Percentiles rank a stretch among this genome's conserved stretches.
These are phyloP conservation scores for Lizonia empirigonia DNA, from an alignment of 2,329 filamentous ascomycete genomes.

Conservation along the genomic window DNA sequence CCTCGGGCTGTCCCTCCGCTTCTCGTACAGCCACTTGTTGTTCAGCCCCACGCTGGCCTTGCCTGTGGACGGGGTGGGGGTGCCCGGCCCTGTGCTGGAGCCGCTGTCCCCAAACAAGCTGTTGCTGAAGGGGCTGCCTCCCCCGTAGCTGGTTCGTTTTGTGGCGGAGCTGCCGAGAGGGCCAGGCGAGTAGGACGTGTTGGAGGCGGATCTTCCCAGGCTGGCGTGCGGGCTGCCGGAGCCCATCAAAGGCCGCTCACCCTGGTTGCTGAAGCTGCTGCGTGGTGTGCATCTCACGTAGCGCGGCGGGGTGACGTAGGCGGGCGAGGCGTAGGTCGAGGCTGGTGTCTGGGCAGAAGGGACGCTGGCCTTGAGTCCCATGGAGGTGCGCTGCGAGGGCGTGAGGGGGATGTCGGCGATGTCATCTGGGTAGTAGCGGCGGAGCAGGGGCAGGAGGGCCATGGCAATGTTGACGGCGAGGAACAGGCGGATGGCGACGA, in stretches of 20 bases:
- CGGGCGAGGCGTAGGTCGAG: slow-evolving; percentile 54
- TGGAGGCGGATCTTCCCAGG: slow-evolving; percentile 33
- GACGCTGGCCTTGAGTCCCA: slow-evolving; percentile 75
- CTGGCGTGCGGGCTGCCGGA: slow-evolving; percentile 58
- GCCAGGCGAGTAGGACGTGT: slow-evolving; percentile 58
- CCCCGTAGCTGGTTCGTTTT: slow-evolving; percentile 68
- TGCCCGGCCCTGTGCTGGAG: slow-evolving; percentile 57
- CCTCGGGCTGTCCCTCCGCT: slow-evolving; percentile 62
- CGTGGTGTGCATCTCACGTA: slow-evolving; percentile 78
- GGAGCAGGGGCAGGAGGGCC: slow-evolving; percentile 74
- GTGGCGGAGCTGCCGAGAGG: slow-evolving; percentile 58
- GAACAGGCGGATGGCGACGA: slow-evolving; percentile 61
- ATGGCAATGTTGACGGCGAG: slow-evolving; percentile 67
- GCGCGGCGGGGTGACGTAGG: slow-evolving; percentile 83
- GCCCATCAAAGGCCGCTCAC: slow-evolving; percentile 54
- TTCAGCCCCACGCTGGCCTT: slow-evolving; percentile 78
- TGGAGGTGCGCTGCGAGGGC: slow-evolving; percentile 80
- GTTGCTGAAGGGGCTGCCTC: slow-evolving; percentile 48
- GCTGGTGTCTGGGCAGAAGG: slow-evolving; percentile 65
- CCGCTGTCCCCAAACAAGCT: slow-evolving; percentile 47
- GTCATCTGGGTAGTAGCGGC: slow-evolving; percentile 66
- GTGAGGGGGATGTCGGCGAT: slow-evolving; percentile 90
- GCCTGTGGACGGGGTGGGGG: slow-evolving; percentile 66
- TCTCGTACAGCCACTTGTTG: slow-evolving; percentile 95
- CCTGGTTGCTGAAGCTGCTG: slow-evolving; percentile 60